These are phyloP conservation scores for Hepatocystis sp. DNA, from an alignment of 169 alveolate genomes.

Conservation along the genomic window DNA sequence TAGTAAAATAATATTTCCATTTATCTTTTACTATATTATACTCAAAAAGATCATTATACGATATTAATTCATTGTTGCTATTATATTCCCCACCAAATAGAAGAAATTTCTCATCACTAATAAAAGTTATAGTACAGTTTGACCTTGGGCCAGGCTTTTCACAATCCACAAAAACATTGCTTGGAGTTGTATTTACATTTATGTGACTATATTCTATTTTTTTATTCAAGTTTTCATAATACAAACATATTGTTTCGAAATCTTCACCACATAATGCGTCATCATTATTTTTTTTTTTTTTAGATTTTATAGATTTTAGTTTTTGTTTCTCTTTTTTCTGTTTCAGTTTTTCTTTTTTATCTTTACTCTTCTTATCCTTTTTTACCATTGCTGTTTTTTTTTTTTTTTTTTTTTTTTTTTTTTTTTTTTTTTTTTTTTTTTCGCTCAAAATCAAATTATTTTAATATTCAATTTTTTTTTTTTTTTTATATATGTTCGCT, in stretches of 20 bases:
- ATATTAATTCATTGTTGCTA: conserved; percentile 87
- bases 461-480: neutral
- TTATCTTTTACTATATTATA: conserved; percentile 88
- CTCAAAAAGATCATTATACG: conserved; percentile 88
- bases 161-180: conserved; percentile 69
- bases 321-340: conserved; percentile 69
- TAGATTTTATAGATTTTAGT: conserved; percentile 59
- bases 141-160: conserved; percentile 86
- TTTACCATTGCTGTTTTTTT: conserved; percentile 29
- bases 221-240: conserved; percentile 72
- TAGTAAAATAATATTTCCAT: conserved; percentile 86
- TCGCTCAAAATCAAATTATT: neutral
- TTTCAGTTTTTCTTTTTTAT: conserved; percentile 56
- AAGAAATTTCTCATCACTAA: conserved; percentile 82
- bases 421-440: neutral
- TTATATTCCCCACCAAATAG: conserved; percentile 93
- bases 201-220: conserved; percentile 59
- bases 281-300: conserved; percentile 45
- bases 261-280: conserved; percentile 67
- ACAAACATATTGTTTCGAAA: conserved; percentile 66
- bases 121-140: conserved; percentile 81
- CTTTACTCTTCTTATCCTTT: conserved; percentile 68
- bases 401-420: conserved; percentile 11
- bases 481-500: neutral
- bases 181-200: conserved; percentile 57